Evolutionary conservation across 495 filamentous ascomycete species (phyloP).

Genomic region (Platismatia glauca): DNA sequence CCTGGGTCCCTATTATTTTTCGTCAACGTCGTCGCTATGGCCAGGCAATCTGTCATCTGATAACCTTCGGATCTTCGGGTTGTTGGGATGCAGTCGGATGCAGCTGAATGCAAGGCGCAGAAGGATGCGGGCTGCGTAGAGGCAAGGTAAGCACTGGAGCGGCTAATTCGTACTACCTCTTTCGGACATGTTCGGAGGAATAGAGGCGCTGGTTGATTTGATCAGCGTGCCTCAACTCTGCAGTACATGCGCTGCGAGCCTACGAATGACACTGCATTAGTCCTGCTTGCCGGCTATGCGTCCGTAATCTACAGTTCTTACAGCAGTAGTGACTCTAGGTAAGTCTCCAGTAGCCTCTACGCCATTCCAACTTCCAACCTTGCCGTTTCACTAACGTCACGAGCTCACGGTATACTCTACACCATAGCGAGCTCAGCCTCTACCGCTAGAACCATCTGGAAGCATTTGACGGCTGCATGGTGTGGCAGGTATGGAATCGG

Average conservation of each 20-base stretch:
- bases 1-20: slow-evolving; percentile 7
- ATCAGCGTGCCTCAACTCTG: background rate
- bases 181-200: background rate
- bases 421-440: too few species aligned
- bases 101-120: background rate
- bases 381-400: background rate
- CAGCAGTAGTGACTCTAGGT: background rate
- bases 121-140: background rate
- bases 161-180: slow-evolving; percentile 2
- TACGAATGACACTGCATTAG: background rate
- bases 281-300: background rate
- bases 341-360: background rate
- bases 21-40: too few species aligned
- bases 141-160: background rate
- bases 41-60: background rate
- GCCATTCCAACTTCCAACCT: background rate
- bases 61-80: background rate
- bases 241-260: background rate
- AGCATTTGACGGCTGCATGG: too few species aligned
- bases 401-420: background rate
- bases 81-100: background rate
- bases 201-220: background rate
- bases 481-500: background rate
- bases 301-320: background rate
- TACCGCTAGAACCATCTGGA: background rate